Base-by-base conservation (phyloP, 768 basidiomycete species). In the Termitomyces sp. region DNA sequence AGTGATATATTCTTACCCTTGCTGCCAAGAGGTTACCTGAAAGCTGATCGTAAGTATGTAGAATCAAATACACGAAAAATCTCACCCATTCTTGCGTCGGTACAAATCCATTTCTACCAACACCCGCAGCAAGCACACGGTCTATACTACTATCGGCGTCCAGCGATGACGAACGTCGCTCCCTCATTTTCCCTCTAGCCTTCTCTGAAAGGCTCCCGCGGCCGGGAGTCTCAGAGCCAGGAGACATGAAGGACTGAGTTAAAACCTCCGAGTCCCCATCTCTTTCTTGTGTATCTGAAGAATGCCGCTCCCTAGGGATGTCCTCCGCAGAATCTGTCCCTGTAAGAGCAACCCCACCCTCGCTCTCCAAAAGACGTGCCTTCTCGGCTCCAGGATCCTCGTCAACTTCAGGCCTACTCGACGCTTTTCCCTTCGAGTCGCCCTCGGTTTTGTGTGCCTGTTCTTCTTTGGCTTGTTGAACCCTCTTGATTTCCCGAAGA, bases 81-180 rank as follows among this genome's bases (percentile, higher is more conserved):
- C 20, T n/a, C n/a, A 94, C 94, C 96, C 97, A 99, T 85, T 94
- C 94, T 71, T 97, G 93, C 3, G 94, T 97, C 11, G 97, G 95
- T 8, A 96, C 80, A 73, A 98, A 99, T 3, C 94, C 93, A 71
- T 94, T 96, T 65, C 90, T 82, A 34, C 94, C 94, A 17, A 96
- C 83, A 12, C 86, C 87, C 17, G 79, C 78, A 36, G 83, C 80
- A n/a, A 89, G 86, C 29, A 85, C 74, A 36, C 84, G 83, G 61
- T 93, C 89, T 52, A 88, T 69, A 59, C 83, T 82, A 45, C 74
- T 77, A 53, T 80, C 81, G 60, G 75, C 79, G 60, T 83, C 77
- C 31, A 85, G 77, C 38, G 81, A 78, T n/a, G 80, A 64, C 6
- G 85, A 87, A 31, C 83, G 76, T 37, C 89, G 82, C 67, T 88